Evolutionary conservation across 2,329 filamentous ascomycete genomes (phyloP).

Genomic region (Cladophialophora carrionii): DNA sequence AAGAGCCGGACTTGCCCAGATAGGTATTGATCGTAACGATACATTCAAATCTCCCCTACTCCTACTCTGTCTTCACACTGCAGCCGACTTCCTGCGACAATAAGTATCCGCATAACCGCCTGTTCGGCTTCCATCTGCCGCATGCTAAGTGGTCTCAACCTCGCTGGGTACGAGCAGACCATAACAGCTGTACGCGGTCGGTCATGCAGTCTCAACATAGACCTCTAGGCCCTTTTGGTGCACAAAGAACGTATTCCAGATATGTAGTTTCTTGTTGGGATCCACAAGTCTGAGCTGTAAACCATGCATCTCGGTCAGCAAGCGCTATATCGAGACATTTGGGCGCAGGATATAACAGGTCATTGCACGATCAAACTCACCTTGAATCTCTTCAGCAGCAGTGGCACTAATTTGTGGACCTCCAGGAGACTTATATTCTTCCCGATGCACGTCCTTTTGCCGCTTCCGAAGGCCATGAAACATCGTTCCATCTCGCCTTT

Average conservation of each 20-base stretch:
- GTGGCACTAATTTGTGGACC: constrained; percentile 28
- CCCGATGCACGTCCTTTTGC: constrained; percentile 23
- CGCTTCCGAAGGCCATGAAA: constrained; percentile 15
- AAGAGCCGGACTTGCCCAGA: constrained; percentile 59
- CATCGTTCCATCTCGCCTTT: constrained; percentile 11
- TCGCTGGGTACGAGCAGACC: constrained; percentile 57
- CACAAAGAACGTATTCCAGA: constrained; percentile 27
- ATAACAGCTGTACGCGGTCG: background rate
- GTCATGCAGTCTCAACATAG: constrained; percentile 15
- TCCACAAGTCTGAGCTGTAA: constrained; percentile 2
- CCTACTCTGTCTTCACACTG: no score
- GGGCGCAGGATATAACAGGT: background rate
- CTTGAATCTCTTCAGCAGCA: constrained; percentile 30
- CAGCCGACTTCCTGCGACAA: no score
- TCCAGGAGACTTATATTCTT: constrained; percentile 25
- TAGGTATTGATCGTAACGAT: no score
- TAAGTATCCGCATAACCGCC: no score
- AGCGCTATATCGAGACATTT: background rate
- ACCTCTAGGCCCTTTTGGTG: constrained; percentile 23
- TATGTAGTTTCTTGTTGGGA: constrained; percentile 18
- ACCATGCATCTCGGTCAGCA: background rate
- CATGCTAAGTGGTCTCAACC: constrained; percentile 67
- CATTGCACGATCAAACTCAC: background rate
- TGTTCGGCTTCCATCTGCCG: constrained; percentile 62
- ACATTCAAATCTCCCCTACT: no score